Base-by-base conservation (phyloP, 176 grass and related monocot genomes). In the Lolium rigidum region DNA sequence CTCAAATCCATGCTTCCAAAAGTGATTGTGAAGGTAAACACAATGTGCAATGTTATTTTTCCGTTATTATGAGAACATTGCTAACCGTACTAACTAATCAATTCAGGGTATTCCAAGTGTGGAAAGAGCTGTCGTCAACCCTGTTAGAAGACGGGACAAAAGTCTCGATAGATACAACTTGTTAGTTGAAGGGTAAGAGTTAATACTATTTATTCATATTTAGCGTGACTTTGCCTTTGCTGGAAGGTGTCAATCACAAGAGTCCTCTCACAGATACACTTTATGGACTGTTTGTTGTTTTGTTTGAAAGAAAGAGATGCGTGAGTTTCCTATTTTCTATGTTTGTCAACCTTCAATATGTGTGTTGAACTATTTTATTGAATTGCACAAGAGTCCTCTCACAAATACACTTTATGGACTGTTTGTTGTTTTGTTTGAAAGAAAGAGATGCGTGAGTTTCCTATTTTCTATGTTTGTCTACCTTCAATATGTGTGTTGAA, bases 21-120 rank as follows among this genome's bases (percentile, higher is more conserved):
- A 92, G 96, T 98, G 52, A 95, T 94, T 74, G 96, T 98, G 81
- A 98, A 98, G 93, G 93, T 98, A 68, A 84, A 80, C 49, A 60
- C 35, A 4, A 75, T 64, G n/a, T 20, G 71, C 4, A 13, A 47
- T 91, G 46, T 77, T 76, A 64, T 13, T 58, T 70, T 55, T 73
- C 47, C 47, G 20, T 55, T 1, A 78, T 79, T 39, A 56, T 83
- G 26, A 67, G 18, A 18, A 59, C n/a, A 22, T 56, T 15, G n/a
- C 20, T 89, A 76, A 87, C 65, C 57, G 46, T 86, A 83, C 9
- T 82, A 60, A 28, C 31, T 65, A 88, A 20, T 74, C 67, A 89
- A 78, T 90, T 77, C 66, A 97, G 93, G 96, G 96, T 54, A 95
- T 98, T 57, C 91, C 91, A 87, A 92, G 91, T 89, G 91, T 83